Base-by-base conservation (phyloP, 257 asterid species). In the Scutellaria galericulata region DNA sequence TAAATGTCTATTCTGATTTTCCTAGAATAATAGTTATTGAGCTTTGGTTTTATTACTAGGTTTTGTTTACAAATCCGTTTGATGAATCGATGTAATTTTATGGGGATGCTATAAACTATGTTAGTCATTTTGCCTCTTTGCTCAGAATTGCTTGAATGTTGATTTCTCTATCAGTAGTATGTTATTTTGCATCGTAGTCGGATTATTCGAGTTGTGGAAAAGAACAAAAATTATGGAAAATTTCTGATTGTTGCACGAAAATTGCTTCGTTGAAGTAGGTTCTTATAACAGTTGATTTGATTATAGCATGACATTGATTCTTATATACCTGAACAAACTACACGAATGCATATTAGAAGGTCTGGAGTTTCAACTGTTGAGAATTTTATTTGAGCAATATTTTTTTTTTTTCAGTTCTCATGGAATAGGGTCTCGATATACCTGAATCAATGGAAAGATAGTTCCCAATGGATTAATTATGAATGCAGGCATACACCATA, bases 1-100 rank as follows among this genome's bases (percentile, higher is more conserved):
- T 89, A 77, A 85, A 78, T 68, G 31, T 58, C 40, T 68, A 15
- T 44, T 24, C 11, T 45, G 46, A 51, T 24, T 7, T 22, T 41
- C 10, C 4, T 7, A n/a, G n/a, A 41, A 15, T n/a, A 46, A 6
- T 9, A 66, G 54, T 68, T 42, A 50, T 40, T 54, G 44, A 61
- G 7, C 15, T 5, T 27, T 24, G 14, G 57, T 41, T 68, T 41
- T 15, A 2, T 56, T 56, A 45, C 45, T 65, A 64, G 81, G 37
- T 52, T 63, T 12, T 68, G 20, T 12, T 9, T 62, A 3, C 55
- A 7, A 37, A 65, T 48, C 31, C 20, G 35, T 58, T 67, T 71
- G 44, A 35, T 71, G 44, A 35, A 51, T 66, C 42, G 54, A 14
- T 58, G 58, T 58, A 50, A 48, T 60, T 68, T 59, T 48, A 31